These are phyloP conservation scores for Populus alba DNA, from an alignment of 345 rosid genomes.

Conservation along the genomic window DNA sequence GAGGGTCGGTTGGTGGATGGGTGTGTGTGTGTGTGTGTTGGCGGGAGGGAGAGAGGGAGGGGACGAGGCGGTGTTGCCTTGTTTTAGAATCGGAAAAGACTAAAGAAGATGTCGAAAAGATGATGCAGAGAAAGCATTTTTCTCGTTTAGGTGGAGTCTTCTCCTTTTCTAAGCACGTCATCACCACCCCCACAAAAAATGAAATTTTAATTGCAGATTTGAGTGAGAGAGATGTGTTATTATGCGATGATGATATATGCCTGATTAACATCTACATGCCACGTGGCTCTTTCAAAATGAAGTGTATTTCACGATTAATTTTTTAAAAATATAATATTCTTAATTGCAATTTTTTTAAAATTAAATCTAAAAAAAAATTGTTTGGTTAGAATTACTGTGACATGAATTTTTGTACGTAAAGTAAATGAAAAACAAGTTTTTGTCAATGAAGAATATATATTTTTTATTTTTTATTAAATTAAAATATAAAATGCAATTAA, in stretches of 20 bases:
- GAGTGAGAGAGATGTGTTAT: neutral
- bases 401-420: no score
- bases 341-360: neutral
- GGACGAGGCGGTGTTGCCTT: neutral
- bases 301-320: no score
- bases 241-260: conserved; percentile 13
- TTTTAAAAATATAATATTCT: no score
- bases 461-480: no score
- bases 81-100: conserved; percentile 1
- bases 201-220: neutral
- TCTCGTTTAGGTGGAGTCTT: conserved; percentile 23
- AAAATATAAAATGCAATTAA: no score
- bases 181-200: conserved; percentile 8
- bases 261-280: neutral
- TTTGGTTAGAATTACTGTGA: no score
- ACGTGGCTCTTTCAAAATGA: neutral
- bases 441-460: no score
- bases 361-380: no score
- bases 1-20: conserved; percentile 20
- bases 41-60: conserved; percentile 13
- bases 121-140: conserved; percentile 20
- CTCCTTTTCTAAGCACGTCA: conserved; percentile 15
- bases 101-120: conserved; percentile 25
- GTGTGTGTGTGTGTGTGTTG: conserved; percentile 1
- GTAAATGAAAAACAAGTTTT: no score